Conservation (phyloP, 2,329 filamentous ascomycete genomes). For the Claviceps humidiphila region DNA sequence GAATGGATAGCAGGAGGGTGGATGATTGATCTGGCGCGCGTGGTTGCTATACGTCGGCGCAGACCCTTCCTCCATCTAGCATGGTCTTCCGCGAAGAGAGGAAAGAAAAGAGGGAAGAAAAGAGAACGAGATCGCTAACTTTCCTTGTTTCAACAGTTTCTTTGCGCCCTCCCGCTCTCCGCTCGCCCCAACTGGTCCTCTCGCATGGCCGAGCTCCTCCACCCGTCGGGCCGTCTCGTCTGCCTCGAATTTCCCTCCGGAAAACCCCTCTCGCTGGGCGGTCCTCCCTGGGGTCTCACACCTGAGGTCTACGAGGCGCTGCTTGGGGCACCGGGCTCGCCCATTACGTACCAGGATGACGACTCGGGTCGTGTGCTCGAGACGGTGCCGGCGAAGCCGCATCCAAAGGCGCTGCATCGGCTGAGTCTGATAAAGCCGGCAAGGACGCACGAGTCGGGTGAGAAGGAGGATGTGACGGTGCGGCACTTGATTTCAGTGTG, state of each 20-base stretch:
- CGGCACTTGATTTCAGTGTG: conserved; percentile 43
- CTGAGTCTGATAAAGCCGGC: conserved; percentile 36
- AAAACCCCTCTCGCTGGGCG: conserved; percentile 50
- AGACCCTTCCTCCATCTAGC: no score
- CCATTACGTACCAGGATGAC: conserved; percentile 43
- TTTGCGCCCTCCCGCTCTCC: conserved; percentile 45
- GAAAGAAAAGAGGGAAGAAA: background rate
- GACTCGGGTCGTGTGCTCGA: conserved; percentile 29
- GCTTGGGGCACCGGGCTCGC: conserved; percentile 54
- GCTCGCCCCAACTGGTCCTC: conserved; percentile 40
- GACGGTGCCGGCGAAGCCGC: conserved; percentile 20
- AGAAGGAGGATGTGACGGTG: conserved; percentile 29
- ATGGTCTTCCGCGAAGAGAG: no score
- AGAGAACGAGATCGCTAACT: background rate
- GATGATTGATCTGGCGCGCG: no score
- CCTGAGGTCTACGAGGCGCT: conserved; percentile 60
- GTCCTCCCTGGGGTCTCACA: conserved; percentile 61
- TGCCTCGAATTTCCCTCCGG: conserved; percentile 68
- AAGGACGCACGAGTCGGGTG: conserved; percentile 35
- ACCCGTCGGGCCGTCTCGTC: conserved; percentile 36
- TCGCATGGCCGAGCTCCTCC: conserved; percentile 37
- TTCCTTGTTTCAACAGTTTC: conserved; percentile 31
- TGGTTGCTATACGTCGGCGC: no score
- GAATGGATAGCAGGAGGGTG: no score
- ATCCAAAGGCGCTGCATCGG: conserved; percentile 25